Evolutionary conservation across 805 yeast genomes (phyloP).

Genomic region (Candida andamanensis): DNA sequence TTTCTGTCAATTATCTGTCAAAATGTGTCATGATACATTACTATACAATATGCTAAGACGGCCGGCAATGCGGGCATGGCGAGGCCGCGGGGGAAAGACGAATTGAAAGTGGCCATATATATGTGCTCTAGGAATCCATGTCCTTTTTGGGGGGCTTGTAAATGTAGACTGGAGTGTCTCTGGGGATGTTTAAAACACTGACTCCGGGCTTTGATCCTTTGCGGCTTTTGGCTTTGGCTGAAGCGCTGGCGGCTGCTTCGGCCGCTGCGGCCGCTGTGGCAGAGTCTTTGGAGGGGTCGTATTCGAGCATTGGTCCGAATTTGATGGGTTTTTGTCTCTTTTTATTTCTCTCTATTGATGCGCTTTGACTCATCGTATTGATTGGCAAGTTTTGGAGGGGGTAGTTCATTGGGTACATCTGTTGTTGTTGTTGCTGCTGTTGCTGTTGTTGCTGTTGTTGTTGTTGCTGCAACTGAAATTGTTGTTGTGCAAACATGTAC

Average conservation of each 20-base stretch:
- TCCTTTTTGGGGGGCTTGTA: constrained; percentile 29
- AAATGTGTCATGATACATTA: no score
- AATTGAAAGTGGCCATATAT: background rate
- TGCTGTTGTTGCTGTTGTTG: constrained; percentile 7
- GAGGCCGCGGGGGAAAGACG: no score
- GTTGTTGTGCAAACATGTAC: constrained; percentile 14
- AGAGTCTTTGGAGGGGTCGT: constrained; percentile 34
- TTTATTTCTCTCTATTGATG: constrained; percentile 4
- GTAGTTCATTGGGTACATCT: background rate
- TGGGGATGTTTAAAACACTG: constrained; percentile 26
- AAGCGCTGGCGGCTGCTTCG: constrained; percentile 1
- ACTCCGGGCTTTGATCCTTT: constrained; percentile 14
- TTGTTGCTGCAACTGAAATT: constrained; percentile 14
- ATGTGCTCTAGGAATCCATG: background rate
- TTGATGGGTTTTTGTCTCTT: constrained; percentile 18
- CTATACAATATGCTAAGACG: no score
- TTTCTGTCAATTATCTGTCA: no score
- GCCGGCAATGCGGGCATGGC: no score
- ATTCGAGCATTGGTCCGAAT: constrained; percentile 37
- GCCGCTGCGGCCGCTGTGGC: constrained; percentile 10
- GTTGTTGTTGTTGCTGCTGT: constrained; percentile 1
- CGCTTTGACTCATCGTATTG: constrained; percentile 15
- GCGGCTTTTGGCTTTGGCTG: constrained; percentile 9
- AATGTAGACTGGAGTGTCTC: constrained; percentile 27
- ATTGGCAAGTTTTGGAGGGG: constrained; percentile 8